These are phyloP conservation scores for Pseudogymnoascus pannorum DNA, from an alignment of 2,329 filamentous ascomycete species.

Conservation along the genomic window DNA sequence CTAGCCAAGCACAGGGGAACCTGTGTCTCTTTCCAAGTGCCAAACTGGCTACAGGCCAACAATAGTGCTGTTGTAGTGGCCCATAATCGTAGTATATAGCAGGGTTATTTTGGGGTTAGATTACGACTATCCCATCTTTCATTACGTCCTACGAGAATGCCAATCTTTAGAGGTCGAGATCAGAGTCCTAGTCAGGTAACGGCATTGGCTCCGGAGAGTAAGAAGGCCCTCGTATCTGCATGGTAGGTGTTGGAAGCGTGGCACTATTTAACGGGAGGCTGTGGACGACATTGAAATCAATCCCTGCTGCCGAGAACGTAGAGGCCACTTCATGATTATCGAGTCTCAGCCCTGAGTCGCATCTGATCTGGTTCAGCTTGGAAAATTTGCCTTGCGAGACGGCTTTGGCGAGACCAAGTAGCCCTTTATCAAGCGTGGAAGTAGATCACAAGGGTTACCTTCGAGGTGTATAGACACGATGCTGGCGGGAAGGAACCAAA, in stretches of 20 bases:
- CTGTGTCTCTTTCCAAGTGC: no score
- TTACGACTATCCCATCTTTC: no score
- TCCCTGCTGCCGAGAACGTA: not conserved
- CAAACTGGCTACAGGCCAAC: no score
- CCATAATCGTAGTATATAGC: no score
- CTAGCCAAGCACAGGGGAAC: no score
- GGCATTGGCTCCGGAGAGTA: not conserved
- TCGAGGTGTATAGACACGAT: not conserved
- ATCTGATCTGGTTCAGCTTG: not conserved
- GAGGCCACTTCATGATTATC: not conserved
- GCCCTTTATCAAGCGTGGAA: not conserved
- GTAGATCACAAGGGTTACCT: not conserved
- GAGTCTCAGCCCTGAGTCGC: not conserved
- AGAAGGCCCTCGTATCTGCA: no score
- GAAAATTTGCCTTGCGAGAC: not conserved
- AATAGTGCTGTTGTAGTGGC: no score
- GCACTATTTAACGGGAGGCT: not conserved
- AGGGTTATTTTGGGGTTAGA: no score
- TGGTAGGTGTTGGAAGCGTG: not conserved
- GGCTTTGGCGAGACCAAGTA: not conserved
- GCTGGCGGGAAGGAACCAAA: not conserved
- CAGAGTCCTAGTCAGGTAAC: not conserved
- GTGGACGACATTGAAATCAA: not conserved
- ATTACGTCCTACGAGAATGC: not conserved
- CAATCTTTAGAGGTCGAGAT: not conserved